phyloP scores from a whole-genome alignment of 177 flowering plant genomes.

The Vitis hybrid region DNA sequence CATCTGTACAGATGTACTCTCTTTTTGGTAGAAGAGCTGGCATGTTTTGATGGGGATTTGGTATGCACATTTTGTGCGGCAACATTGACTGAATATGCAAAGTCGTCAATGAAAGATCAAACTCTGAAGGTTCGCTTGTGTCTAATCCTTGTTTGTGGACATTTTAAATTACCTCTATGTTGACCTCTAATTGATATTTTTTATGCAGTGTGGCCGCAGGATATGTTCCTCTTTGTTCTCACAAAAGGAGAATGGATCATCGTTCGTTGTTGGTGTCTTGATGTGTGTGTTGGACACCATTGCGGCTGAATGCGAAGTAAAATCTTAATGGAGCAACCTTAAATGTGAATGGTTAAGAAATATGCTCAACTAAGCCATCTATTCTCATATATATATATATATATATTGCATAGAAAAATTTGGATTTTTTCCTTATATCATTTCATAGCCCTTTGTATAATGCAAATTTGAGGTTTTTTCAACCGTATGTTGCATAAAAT shows the following conservation, averaged over 20 bases:
- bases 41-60: slow-evolving; percentile 40
- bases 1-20: slow-evolving; percentile 45
- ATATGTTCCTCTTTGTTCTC: slow-evolving; percentile 48
- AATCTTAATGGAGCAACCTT: background rate
- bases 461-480: too few relatives aligned
- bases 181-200: background rate
- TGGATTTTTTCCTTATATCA: too few relatives aligned
- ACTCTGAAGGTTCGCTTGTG: slow-evolving; percentile 44
- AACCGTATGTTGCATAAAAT: too few relatives aligned
- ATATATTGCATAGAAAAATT: too few relatives aligned
- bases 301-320: slow-evolving; percentile 56
- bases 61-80: slow-evolving; percentile 31
- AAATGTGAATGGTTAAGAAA: too few relatives aligned
- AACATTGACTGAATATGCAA: slow-evolving; percentile 48
- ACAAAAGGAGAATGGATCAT: slow-evolving; percentile 25
- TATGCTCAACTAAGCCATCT: too few relatives aligned
- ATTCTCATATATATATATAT: too few relatives aligned
- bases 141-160: background rate
- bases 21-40: slow-evolving; percentile 39
- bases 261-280: slow-evolving; percentile 36
- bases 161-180: background rate
- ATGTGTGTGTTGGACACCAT: slow-evolving; percentile 33
- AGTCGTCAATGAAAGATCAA: slow-evolving; percentile 49
- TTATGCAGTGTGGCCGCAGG: slow-evolving; percentile 53
- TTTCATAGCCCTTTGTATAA: too few relatives aligned